Evolutionary conservation across 1,284 basidiomycete species (phyloP).

Genomic region (Heterobasidion parviporum): DNA sequence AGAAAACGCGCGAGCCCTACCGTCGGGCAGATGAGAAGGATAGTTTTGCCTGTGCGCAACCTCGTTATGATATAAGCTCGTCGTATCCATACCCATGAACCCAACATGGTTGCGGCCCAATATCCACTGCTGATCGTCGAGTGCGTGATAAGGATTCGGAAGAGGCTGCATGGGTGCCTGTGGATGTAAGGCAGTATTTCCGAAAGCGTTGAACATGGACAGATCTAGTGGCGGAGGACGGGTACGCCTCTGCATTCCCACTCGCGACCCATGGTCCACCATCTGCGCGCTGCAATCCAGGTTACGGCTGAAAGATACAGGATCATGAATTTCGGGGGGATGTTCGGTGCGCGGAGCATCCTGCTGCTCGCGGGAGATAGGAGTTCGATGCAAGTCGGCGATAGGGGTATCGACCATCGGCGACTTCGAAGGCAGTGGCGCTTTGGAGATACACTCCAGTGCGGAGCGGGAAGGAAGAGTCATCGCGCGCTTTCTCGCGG

Average conservation of each 20-base stretch:
- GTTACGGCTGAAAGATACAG: too few species aligned
- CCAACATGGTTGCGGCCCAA: not conserved
- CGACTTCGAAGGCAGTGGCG: not conserved
- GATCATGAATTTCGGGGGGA: too few species aligned
- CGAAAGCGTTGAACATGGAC: not conserved
- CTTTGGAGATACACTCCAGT: not conserved
- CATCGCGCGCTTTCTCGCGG: slow-evolving; percentile 5
- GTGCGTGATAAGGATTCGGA: not conserved
- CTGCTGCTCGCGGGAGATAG: too few species aligned
- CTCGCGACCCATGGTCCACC: too few species aligned
- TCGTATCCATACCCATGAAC: not conserved
- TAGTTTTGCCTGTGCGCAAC: not conserved
- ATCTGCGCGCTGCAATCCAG: too few species aligned
- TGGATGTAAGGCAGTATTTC: not conserved
- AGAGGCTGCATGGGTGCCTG: not conserved
- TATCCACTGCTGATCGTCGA: not conserved
- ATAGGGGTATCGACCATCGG: not conserved
- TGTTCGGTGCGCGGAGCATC: too few species aligned
- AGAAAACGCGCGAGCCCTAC: not conserved
- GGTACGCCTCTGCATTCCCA: not conserved
- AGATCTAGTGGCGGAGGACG: slow-evolving; percentile 6
- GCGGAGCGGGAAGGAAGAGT: slow-evolving; percentile 8
- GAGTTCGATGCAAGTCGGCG: not conserved
- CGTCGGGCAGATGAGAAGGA: not conserved
- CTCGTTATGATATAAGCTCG: too few species aligned